A percentile compares a stretch with the other conserved stretches of the same genome.
phyloP scores from a whole-genome alignment of 345 rosid species.

The Camelina laxa region DNA sequence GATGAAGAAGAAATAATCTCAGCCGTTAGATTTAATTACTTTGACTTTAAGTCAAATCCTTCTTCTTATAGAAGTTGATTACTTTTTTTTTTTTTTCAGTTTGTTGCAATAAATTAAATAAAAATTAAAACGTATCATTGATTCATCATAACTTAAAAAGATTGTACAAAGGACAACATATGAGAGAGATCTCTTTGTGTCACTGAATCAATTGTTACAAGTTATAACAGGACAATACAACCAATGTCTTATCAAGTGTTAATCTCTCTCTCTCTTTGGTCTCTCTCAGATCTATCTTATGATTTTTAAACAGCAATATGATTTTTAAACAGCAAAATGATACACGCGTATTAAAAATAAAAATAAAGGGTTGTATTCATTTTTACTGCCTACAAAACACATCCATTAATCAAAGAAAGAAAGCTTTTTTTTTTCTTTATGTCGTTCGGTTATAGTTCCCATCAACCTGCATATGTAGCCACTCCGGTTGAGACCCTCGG shows the following conservation, averaged over 20 bases:
- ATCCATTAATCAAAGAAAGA: conserved; percentile 31
- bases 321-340: conserved; percentile 27
- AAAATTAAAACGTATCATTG: neutral
- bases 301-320: conserved; percentile 29
- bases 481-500: conserved; percentile 64
- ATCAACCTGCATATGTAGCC: conserved; percentile 89
- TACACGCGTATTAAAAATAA: neutral
- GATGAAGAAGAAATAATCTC: conserved; percentile 27
- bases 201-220: conserved; percentile 35
- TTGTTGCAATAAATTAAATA: neutral
- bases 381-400: conserved; percentile 41
- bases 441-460: conserved; percentile 62
- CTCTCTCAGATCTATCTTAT: conserved; percentile 27
- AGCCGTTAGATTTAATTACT: conserved; percentile 43
- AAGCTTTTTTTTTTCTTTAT: conserved; percentile 24
- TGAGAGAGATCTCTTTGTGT: conserved; percentile 17
- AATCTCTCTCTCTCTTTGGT: conserved; percentile 15
- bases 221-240: conserved; percentile 35
- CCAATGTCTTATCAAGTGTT: conserved; percentile 23
- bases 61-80: conserved; percentile 2
- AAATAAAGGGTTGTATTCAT: conserved; percentile 29
- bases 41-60: conserved; percentile 45
- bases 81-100: conserved; percentile 13
- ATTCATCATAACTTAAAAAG: conserved; percentile 28
- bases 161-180: conserved; percentile 15